These are phyloP conservation scores for Isabelozyma rhagii DNA, from an alignment of 805 yeast species.

Conservation along the genomic window DNA sequence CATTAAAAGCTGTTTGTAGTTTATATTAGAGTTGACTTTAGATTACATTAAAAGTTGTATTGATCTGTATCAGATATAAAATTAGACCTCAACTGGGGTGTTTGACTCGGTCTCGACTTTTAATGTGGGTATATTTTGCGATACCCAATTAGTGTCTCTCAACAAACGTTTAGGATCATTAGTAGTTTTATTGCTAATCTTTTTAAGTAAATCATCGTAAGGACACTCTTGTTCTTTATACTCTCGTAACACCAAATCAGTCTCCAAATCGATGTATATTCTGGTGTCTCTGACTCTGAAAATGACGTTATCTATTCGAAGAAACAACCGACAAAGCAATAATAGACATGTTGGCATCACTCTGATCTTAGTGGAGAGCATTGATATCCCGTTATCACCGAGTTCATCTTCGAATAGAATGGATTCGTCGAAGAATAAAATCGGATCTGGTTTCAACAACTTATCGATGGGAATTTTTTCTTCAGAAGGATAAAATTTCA, in stretches of 20 bases:
- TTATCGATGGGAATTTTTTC: slow-evolving; percentile 64
- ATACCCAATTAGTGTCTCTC: slow-evolving; percentile 71
- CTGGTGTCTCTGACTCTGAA: slow-evolving; percentile 84
- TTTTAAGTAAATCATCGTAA: slow-evolving; percentile 28
- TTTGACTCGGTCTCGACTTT: slow-evolving; percentile 2
- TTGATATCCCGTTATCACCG: slow-evolving; percentile 92
- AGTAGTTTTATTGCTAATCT: slow-evolving; percentile 16
- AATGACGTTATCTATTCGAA: slow-evolving; percentile 87
- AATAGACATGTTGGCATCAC: slow-evolving; percentile 84
- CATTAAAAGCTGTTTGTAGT: no score
- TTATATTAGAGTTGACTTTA: no score
- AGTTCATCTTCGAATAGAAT: slow-evolving; percentile 90
- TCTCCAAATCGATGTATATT: slow-evolving; percentile 71
- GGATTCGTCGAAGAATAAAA: slow-evolving; percentile 84
- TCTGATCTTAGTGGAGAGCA: slow-evolving; percentile 73
- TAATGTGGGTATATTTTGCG: slow-evolving; percentile 57
- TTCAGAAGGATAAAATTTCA: slow-evolving; percentile 16
- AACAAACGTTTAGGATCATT: slow-evolving; percentile 46
- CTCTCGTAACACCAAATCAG: slow-evolving; percentile 67
- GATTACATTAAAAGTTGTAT: no score
- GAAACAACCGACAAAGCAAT: slow-evolving; percentile 70
- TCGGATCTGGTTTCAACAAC: slow-evolving; percentile 75
- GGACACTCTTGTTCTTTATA: slow-evolving; percentile 56
- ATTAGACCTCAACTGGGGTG: neutral
- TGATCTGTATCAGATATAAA: no score